A percentile compares a stretch with the other conserved stretches of the same genome.
These are phyloP conservation scores for Amanita pseudoporphyria DNA, from an alignment of 768 basidiomycete genomes.

Conservation along the genomic window DNA sequence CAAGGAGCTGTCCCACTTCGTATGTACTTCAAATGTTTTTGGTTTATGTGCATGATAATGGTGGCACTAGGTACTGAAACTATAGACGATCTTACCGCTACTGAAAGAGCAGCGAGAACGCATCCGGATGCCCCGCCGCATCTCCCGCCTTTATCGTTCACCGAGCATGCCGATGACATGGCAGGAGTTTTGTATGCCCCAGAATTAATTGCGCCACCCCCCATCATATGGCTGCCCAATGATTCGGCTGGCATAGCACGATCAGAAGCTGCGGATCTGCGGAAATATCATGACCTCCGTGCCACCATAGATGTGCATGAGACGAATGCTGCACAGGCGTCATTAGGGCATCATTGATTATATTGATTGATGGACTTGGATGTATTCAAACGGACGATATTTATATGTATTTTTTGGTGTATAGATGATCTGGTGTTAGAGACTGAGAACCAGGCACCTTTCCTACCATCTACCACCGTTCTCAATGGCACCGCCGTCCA, in stretches of 20 bases:
- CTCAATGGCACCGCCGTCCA: conserved; percentile 24
- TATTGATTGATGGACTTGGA: neutral
- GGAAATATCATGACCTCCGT: conserved; percentile 60
- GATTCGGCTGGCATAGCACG: conserved; percentile 65
- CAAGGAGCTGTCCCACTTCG: conserved; percentile 60
- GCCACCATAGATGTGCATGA: conserved; percentile 64
- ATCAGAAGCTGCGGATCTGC: conserved; percentile 68
- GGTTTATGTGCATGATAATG: conserved; percentile 4
- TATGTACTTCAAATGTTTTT: conserved; percentile 26
- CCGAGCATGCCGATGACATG: conserved; percentile 72
- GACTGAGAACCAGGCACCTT: neutral
- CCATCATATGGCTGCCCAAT: conserved; percentile 81
- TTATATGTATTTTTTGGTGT: conserved; percentile 5
- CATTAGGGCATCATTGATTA: conserved; percentile 23
- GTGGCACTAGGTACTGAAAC: conserved; percentile 53
- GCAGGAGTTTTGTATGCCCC: conserved; percentile 74
- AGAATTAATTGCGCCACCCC: conserved; percentile 67
- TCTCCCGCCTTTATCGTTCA: conserved; percentile 57
- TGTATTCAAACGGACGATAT: conserved; percentile 5
- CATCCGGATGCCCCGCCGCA: conserved; percentile 71
- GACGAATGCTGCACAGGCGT: conserved; percentile 34
- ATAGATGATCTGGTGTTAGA: conserved; percentile 18
- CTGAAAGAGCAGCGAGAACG: conserved; percentile 68
- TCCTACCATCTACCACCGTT: neutral
- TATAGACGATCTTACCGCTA: conserved; percentile 72